These are phyloP conservation scores for Aureobasidium sp. DNA, from an alignment of 2,329 filamentous ascomycete species.

Conservation along the genomic window DNA sequence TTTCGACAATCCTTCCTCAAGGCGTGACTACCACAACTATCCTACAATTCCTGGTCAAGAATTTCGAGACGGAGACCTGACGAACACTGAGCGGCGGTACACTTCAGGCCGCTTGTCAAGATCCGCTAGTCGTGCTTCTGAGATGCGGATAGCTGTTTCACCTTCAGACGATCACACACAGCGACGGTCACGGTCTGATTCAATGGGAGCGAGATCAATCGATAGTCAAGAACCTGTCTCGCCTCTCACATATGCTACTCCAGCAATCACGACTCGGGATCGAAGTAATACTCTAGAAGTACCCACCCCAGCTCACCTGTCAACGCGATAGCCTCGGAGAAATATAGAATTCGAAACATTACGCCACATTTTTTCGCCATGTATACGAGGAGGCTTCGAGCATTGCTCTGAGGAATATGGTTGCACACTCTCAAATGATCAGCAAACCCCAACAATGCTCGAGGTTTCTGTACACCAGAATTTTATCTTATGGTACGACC, in stretches of 20 bases:
- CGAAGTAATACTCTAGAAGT: constrained; percentile 23
- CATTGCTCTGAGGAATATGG: too few species aligned
- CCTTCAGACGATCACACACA: background rate
- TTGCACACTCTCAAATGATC: too few species aligned
- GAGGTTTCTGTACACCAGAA: too few species aligned
- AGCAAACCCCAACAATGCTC: too few species aligned
- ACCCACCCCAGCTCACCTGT: constrained; percentile 11
- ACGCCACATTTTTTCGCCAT: background rate
- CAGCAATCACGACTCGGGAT: background rate
- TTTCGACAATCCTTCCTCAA: constrained; percentile 46
- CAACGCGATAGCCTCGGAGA: background rate
- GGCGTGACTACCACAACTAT: constrained; percentile 42
- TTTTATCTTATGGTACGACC: too few species aligned
- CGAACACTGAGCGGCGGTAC: constrained; percentile 36
- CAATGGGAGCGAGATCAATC: constrained; percentile 15
- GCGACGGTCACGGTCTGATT: constrained; percentile 1
- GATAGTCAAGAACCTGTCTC: constrained; percentile 17
- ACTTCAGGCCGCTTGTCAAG: constrained; percentile 33
- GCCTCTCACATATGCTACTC: background rate
- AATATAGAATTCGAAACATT: background rate
- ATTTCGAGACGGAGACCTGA: constrained; percentile 38
- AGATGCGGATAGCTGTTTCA: constrained; percentile 15
- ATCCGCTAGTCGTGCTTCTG: constrained; percentile 33
- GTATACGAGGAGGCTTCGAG: background rate
- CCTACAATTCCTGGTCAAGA: constrained; percentile 51